Conservation (phyloP, 2,329 filamentous ascomycete species). For the Aspergillus sp. region DNA sequence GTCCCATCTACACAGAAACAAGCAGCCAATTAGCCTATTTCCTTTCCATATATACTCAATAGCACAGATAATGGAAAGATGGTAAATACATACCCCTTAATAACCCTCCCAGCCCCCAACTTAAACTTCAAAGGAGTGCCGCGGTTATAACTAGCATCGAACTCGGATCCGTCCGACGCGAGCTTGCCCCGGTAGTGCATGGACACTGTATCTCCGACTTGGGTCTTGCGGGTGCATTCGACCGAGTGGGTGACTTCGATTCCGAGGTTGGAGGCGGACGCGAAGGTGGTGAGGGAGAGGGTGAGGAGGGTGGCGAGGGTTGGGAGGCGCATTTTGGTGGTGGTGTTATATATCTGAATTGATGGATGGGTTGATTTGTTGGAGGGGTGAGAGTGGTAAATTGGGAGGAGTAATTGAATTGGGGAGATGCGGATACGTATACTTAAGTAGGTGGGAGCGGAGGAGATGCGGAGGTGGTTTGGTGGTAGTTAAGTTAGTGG, state of each 20-base stretch:
- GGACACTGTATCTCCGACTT: constrained; percentile 74
- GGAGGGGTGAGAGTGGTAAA: too few relatives aligned
- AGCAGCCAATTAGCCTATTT: neutral
- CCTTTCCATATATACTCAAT: neutral
- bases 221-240: constrained; percentile 76
- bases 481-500: too few relatives aligned
- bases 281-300: constrained; percentile 47
- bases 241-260: constrained; percentile 74
- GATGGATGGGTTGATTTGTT: too few relatives aligned
- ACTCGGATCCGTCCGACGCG: constrained; percentile 70
- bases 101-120: constrained; percentile 79
- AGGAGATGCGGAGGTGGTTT: too few relatives aligned
- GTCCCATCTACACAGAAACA: constrained; percentile 67
- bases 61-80: too few relatives aligned
- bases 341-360: too few relatives aligned
- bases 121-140: constrained; percentile 74
- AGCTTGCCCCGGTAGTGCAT: constrained; percentile 91
- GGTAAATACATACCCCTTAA: constrained; percentile 68
- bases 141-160: constrained; percentile 82
- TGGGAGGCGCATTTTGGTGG: too few relatives aligned
- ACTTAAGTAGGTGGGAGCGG: too few relatives aligned
- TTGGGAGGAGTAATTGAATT: too few relatives aligned
- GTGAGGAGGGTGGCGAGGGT: constrained; percentile 32
- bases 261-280: constrained; percentile 60
- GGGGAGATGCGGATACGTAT: too few relatives aligned